phyloP scores from a whole-genome alignment of 345 rosid genomes.

The Clarkia xantiana region DNA sequence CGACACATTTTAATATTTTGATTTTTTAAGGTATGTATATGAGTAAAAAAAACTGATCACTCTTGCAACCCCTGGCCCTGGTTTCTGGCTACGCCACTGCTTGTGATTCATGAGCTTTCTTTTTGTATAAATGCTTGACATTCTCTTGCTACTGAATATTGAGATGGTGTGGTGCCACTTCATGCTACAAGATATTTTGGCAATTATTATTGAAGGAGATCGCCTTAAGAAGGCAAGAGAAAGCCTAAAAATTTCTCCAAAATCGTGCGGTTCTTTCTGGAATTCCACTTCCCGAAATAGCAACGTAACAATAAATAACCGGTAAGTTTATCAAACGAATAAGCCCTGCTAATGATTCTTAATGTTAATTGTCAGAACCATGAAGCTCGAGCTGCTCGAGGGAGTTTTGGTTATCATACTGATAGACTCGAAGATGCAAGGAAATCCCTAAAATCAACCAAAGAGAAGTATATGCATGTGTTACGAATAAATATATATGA shows the following conservation, averaged over 20 bases:
- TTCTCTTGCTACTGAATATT: slow-evolving; percentile 76
- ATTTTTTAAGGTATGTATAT: too few relatives aligned
- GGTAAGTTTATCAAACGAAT: too few relatives aligned
- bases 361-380: slow-evolving; percentile 26
- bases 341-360: too few relatives aligned
- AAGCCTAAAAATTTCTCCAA: slow-evolving; percentile 82
- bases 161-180: slow-evolving; percentile 98
- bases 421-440: slow-evolving; percentile 54
- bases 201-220: slow-evolving; percentile 67
- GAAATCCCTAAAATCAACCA: slow-evolving; percentile 55
- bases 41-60: too few relatives aligned
- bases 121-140: slow-evolving; percentile 61
- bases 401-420: slow-evolving; percentile 81
- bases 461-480: slow-evolving; percentile 62
- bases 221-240: slow-evolving; percentile 77
- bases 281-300: slow-evolving; percentile 59
- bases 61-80: too few relatives aligned
- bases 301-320: slow-evolving; percentile 59
- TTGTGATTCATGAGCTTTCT: neutral
- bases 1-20: too few relatives aligned
- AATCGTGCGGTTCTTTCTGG: slow-evolving; percentile 67
- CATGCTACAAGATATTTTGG: slow-evolving; percentile 71
- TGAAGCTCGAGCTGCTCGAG: slow-evolving; percentile 83
- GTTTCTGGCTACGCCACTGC: too few relatives aligned
- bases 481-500: too few relatives aligned